These are phyloP conservation scores for Fraxinus greggii DNA, from an alignment of 305 asterid species.

Conservation along the genomic window DNA sequence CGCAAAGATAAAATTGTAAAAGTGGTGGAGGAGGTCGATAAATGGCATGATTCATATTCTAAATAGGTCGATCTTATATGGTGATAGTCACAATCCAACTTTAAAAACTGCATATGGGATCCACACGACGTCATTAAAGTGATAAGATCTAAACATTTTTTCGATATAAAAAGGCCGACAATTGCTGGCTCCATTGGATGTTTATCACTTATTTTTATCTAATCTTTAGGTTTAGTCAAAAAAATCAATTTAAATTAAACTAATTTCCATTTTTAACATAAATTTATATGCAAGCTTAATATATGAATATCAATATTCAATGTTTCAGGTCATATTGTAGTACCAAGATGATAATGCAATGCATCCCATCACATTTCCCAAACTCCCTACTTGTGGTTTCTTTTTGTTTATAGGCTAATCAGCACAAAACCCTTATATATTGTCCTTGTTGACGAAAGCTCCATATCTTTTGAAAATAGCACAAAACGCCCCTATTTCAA, in stretches of 20 bases:
- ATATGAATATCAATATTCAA: not conserved
- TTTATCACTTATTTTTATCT: not conserved
- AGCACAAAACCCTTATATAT: too few species aligned
- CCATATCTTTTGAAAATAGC: too few species aligned
- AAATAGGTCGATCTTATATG: not conserved
- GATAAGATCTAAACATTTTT: not conserved
- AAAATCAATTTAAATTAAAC: not conserved
- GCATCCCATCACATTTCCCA: not conserved
- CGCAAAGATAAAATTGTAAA: not conserved
- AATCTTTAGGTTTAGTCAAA: not conserved
- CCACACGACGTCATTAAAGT: not conserved
- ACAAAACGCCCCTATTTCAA: too few species aligned
- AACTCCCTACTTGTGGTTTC: not conserved
- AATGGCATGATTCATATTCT: not conserved
- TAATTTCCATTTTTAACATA: not conserved
- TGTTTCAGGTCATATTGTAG: not conserved
- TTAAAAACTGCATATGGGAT: not conserved
- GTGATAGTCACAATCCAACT: not conserved
- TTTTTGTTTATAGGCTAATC: not conserved
- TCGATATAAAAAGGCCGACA: not conserved
- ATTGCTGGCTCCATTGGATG: not conserved
- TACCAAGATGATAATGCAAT: not conserved
- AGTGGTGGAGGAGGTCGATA: not conserved
- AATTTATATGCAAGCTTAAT: not conserved
- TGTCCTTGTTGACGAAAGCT: too few species aligned